phyloP scores from a whole-genome alignment of 768 basidiomycete species.

The Serendipita vermifera region DNA sequence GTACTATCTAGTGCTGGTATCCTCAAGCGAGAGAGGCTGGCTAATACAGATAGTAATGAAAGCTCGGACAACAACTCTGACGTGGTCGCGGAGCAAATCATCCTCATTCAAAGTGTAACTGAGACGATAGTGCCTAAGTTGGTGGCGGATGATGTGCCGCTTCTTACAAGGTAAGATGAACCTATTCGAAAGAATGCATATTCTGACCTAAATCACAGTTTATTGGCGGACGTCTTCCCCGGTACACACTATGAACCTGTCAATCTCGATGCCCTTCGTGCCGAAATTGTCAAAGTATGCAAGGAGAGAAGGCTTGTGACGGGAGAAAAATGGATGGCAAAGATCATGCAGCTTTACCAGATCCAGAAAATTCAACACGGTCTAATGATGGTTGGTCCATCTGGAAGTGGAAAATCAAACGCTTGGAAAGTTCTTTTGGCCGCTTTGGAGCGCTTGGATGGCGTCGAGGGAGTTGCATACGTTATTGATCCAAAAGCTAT shows the following conservation, averaged over 20 bases:
- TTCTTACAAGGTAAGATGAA: slow-evolving; percentile 64
- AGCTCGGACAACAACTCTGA: slow-evolving; percentile 47
- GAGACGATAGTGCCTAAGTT: slow-evolving; percentile 98
- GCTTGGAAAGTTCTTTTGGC: slow-evolving; percentile 91
- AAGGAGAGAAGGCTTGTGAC: slow-evolving; percentile 69
- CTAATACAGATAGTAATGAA: slow-evolving; percentile 22
- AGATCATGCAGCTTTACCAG: slow-evolving; percentile 95
- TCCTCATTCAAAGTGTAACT: slow-evolving; percentile 94
- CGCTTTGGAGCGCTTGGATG: slow-evolving; percentile 83
- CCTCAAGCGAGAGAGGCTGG: slow-evolving; percentile 80
- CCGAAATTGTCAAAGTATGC: slow-evolving; percentile 79
- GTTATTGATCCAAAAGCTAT: slow-evolving; percentile 99
- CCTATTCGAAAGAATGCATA: background rate
- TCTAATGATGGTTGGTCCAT: slow-evolving; percentile 99
- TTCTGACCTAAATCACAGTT: slow-evolving; percentile 32
- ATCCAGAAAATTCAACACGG: slow-evolving; percentile 99
- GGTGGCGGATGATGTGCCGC: slow-evolving; percentile 91
- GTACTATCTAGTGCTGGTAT: slow-evolving; percentile 96
- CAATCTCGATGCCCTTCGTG: slow-evolving; percentile 72
- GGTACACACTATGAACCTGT: slow-evolving; percentile 85
- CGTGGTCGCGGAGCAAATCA: slow-evolving; percentile 76
- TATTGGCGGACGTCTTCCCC: slow-evolving; percentile 94
- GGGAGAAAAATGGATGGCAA: slow-evolving; percentile 83
- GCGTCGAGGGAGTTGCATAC: slow-evolving; percentile 82
- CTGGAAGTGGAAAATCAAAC: slow-evolving; percentile 91